phyloP scores from a whole-genome alignment of 225 moss, liverwort and hornwort species.

The Climacium dendroides region DNA sequence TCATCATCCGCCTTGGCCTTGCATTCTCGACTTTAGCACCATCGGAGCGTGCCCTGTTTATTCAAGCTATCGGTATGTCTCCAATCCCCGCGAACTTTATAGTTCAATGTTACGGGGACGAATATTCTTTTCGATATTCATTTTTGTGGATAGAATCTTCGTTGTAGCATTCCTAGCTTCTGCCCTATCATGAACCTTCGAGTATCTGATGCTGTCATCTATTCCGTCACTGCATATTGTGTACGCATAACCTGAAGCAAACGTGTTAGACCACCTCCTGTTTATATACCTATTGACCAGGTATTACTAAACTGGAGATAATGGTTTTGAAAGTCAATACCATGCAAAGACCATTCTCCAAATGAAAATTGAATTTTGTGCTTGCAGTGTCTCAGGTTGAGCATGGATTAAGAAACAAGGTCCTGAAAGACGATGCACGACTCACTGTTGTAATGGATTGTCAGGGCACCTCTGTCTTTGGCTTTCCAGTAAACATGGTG shows the following conservation, averaged over 20 bases:
- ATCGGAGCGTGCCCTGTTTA: slow-evolving; percentile 60
- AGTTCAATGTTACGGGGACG: not conserved
- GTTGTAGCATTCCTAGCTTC: not conserved
- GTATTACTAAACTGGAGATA: not conserved
- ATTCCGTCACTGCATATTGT: not conserved
- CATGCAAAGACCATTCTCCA: not conserved
- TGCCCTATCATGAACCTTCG: not conserved
- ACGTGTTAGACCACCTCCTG: not conserved
- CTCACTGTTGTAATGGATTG: slow-evolving; percentile 86
- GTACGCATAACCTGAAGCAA: not conserved
- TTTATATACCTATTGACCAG: not conserved
- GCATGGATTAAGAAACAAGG: slow-evolving; percentile 41
- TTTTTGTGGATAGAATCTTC: not conserved
- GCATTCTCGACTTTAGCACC: slow-evolving; percentile 50
- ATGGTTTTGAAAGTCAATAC: not conserved
- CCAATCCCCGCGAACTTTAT: not conserved
- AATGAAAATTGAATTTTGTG: not conserved
- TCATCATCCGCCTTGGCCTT: slow-evolving; percentile 72
- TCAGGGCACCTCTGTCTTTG: slow-evolving; percentile 65
- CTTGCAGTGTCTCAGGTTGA: slow-evolving; percentile 92
- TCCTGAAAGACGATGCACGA: slow-evolving; percentile 46
- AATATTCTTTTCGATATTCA: not conserved
- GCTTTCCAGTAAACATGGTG: slow-evolving; percentile 82
- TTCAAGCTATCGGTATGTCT: slow-evolving; percentile 73
- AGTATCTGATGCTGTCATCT: not conserved